These are phyloP conservation scores for Castanea mollissima DNA, from an alignment of 306 rosid species.

Conservation along the genomic window DNA sequence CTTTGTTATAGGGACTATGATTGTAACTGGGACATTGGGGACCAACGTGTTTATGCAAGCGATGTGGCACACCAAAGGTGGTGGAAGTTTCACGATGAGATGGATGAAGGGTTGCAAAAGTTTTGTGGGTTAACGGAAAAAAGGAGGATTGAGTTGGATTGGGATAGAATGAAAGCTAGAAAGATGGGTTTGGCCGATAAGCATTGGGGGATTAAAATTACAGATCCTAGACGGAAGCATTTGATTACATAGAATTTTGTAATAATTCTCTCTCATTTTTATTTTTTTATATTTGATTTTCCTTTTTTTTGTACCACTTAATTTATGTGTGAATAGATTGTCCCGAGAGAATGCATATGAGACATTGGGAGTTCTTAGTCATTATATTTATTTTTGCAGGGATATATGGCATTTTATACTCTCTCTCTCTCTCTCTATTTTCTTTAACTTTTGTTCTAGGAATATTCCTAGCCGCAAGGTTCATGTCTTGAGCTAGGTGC, in stretches of 20 bases:
- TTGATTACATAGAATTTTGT: slow-evolving; percentile 35
- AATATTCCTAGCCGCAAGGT: too few species aligned
- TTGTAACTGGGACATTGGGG: slow-evolving; percentile 74
- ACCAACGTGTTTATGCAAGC: slow-evolving; percentile 77
- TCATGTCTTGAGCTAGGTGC: too few species aligned
- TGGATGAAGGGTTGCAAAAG: slow-evolving; percentile 51
- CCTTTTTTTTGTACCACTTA: not conserved
- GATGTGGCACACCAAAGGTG: slow-evolving; percentile 83
- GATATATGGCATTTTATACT: too few species aligned
- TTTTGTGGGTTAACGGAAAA: slow-evolving; percentile 59
- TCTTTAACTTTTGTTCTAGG: too few species aligned
- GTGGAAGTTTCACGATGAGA: slow-evolving; percentile 74
- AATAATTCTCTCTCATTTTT: not conserved
- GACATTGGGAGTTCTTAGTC: not conserved
- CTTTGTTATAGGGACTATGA: slow-evolving; percentile 88
- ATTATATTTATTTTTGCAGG: not conserved
- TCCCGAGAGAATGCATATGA: not conserved
- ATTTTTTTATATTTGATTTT: not conserved
- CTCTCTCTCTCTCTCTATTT: too few species aligned
- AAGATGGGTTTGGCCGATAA: slow-evolving; percentile 40
- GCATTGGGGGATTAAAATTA: slow-evolving; percentile 78
- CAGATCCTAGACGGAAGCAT: slow-evolving; percentile 73
- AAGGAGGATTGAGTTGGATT: slow-evolving; percentile 66
- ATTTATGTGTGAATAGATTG: slow-evolving; percentile 36
- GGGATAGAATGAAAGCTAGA: slow-evolving; percentile 66